Base-by-base conservation (phyloP, 176 grass and related monocot genomes). In the sorghum (Sorghum bicolor) region DNA sequence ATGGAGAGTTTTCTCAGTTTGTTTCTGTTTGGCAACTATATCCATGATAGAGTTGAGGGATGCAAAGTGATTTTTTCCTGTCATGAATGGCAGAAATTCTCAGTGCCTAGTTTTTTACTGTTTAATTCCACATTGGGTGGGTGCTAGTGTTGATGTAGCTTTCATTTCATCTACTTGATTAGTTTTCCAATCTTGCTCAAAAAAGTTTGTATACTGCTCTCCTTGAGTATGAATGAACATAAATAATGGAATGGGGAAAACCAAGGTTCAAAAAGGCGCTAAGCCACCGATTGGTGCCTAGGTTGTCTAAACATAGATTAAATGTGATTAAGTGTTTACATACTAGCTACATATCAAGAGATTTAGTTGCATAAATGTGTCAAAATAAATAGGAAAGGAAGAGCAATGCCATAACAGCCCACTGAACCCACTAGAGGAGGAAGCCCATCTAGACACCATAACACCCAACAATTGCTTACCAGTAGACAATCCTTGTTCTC, bases 111-210 rank as follows among this genome's bases (percentile, higher is more conserved):
- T 31, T 67, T 29, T 60, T 0, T 32, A 36, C 5, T 17, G 48
- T 60, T n/a, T 60, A 44, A 30, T 65, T 77, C 36, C 5, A 5
- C 34, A 30, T n/a, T 25, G 34, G 19, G 3, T 60, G n/a, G 57
- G 57, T 60, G n/a, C n/a, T 61, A 61, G 4, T 61, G 3, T 11
- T 61, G 37, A 11, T 73, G 14, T 43, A 36, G 44, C n/a, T 44
- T 82, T 82, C 69, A 39, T 71, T 72, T 66, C 39, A 39, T 80
- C 79, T 60, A 19, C 22, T 69, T 82, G 61, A 16, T 71, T 53
- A 81, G 10, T 48, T 38, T 15, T 72, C 50, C 3, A 26, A 32
- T 76, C 13, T 57, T 83, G 17, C 66, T 64, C 25, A 63, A 22
- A 60, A 57, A 16, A 40, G 26, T 7, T 67, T 29, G 3, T 29